Evolutionary conservation across 768 basidiomycete species (phyloP).

Genomic region (Trametes gibbosa): DNA sequence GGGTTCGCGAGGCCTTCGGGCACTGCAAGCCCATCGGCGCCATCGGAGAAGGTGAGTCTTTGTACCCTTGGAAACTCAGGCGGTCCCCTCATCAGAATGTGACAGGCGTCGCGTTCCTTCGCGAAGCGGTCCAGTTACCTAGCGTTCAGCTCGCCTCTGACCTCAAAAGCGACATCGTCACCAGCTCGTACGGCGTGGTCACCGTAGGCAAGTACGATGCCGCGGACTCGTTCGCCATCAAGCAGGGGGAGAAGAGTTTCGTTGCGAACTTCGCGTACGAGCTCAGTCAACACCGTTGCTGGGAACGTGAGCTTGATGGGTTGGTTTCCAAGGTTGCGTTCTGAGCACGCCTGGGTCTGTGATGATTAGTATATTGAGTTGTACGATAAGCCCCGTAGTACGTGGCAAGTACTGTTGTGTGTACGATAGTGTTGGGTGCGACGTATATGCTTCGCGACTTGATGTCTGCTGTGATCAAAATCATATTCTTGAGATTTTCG

Average conservation of each 20-base stretch:
- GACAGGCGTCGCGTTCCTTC: slow-evolving; percentile 48
- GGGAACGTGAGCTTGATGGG: slow-evolving; percentile 58
- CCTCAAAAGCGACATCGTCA: slow-evolving; percentile 38
- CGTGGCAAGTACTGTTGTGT: too few relatives aligned
- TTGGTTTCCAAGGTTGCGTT: slow-evolving; percentile 51
- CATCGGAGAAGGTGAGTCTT: slow-evolving; percentile 65
- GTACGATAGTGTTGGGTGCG: too few relatives aligned
- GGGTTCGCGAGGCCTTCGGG: slow-evolving; percentile 81
- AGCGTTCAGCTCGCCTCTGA: slow-evolving; percentile 41
- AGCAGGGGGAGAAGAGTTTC: slow-evolving; percentile 49
- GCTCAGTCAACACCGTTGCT: slow-evolving; percentile 67
- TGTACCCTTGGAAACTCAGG: not conserved
- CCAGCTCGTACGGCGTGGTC: slow-evolving; percentile 59
- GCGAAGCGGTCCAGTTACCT: slow-evolving; percentile 44
- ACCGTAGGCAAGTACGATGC: slow-evolving; percentile 53
- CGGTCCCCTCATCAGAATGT: not conserved
- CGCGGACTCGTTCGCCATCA: slow-evolving; percentile 43
- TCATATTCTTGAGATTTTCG: too few relatives aligned
- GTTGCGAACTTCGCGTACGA: slow-evolving; percentile 56
- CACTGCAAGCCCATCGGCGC: slow-evolving; percentile 85
- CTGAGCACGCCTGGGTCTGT: too few relatives aligned
- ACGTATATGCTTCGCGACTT: too few relatives aligned
- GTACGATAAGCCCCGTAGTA: too few relatives aligned
- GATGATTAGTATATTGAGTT: too few relatives aligned
- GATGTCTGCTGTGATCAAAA: too few relatives aligned